phyloP scores from a whole-genome alignment of 495 filamentous ascomycete species.

The Daldinia decipiens region DNA sequence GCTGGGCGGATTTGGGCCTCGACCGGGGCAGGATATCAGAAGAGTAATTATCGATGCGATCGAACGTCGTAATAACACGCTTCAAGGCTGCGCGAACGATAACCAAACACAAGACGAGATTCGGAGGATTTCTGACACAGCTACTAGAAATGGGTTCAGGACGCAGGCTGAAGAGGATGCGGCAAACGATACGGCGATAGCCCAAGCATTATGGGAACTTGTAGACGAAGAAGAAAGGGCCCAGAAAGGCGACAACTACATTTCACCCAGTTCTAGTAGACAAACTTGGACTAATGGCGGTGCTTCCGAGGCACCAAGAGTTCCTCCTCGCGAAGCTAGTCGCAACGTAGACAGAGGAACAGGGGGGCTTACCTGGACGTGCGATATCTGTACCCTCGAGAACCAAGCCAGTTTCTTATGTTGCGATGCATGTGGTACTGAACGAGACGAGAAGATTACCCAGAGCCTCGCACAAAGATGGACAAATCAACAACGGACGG shows the following conservation, averaged over 20 bases:
- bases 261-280: conserved; percentile 57
- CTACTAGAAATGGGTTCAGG: conserved; percentile 76
- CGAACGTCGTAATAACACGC: conserved; percentile 69
- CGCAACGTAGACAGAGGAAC: conserved; percentile 15
- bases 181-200: conserved; percentile 89
- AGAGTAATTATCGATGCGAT: conserved; percentile 78
- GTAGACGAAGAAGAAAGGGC: conserved; percentile 76
- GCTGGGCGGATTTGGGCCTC: conserved; percentile 72
- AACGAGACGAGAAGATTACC: conserved; percentile 62
- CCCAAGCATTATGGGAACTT: conserved; percentile 86
- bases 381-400: conserved; percentile 81
- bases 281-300: conserved; percentile 9
- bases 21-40: conserved; percentile 76
- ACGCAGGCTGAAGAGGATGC: conserved; percentile 90
- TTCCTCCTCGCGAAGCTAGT: conserved; percentile 10
- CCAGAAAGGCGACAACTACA: conserved; percentile 72
- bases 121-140: conserved; percentile 69
- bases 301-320: neutral
- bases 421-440: conserved; percentile 81
- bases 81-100: conserved; percentile 78
- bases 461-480: conserved; percentile 40
- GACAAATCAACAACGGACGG: conserved; percentile 27
- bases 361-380: conserved; percentile 68
- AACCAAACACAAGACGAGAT: conserved; percentile 69
- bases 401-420: conserved; percentile 75